Base-by-base conservation (phyloP, 2,329 filamentous ascomycete species). In the Thelonectria discophora region DNA sequence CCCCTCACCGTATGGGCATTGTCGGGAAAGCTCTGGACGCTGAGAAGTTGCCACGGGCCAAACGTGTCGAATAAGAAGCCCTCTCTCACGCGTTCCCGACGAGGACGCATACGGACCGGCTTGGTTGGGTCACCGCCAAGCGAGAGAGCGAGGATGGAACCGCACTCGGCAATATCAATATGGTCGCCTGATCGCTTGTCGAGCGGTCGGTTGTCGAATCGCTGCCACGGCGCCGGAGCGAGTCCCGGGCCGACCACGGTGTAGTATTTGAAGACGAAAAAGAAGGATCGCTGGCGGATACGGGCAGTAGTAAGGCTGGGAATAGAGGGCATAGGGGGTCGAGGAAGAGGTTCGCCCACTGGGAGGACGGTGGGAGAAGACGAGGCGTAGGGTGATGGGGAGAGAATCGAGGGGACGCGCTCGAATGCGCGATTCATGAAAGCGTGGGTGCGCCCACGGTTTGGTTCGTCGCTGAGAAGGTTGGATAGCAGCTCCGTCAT, bases 181-280 rank as follows among this genome's bases (percentile, higher is more conserved):
- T 89, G 86, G 55, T 84, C 73, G 58, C 77, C 70, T 15, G 76
- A 64, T 18, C 76, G 69, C 55, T 75, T 72, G 68, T 80, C 72
- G 34, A 74, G 67, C 0, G 79, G 73, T n/a, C 78, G 73, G 45
- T 78, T 79, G 65, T 88, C 86, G 39, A 82, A 82, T 18, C 79
- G 76, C 69, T 89, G 87, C 86, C 86, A 89, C 6, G 83, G 78
- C 68, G 86, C 84, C 0, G 87, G 86, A 32, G 80, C 78, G 42
- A 86, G 81, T 4, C 81, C 82, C 5, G 84, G 79, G 2, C 81
- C 83, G 12, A 89, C 81, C 7, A 88, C 79, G 5, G 86, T 89
- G 69, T 87, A 88, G 70, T 88, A 89, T 66, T 89, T 88, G 71
- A 89, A 88, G 43, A 81, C 84, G 70, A 89, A 88, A 65, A 88